phyloP scores from a whole-genome alignment of 768 basidiomycete species.

The Kondoa malvinella region DNA sequence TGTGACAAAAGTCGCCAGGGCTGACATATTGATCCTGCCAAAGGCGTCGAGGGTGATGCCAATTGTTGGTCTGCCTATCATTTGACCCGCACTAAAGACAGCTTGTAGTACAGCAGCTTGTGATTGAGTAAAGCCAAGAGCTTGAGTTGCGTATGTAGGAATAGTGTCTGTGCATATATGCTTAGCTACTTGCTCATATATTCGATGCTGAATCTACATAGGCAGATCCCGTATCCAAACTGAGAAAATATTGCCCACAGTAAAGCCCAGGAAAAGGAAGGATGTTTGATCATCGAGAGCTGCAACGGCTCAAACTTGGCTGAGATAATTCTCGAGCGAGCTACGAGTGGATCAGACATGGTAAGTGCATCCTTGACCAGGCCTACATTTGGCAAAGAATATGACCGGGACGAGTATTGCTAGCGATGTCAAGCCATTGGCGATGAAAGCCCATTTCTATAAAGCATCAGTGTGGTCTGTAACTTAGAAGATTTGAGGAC shows the following conservation, averaged over 20 bases:
- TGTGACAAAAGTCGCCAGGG: neutral
- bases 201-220: slow-evolving; percentile 20
- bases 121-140: slow-evolving; percentile 28
- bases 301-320: slow-evolving; percentile 28
- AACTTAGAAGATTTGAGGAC: neutral
- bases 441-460: slow-evolving; percentile 28
- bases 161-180: slow-evolving; percentile 10
- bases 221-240: slow-evolving; percentile 30
- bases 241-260: slow-evolving; percentile 29
- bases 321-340: slow-evolving; percentile 26
- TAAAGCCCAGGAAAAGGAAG: slow-evolving; percentile 29
- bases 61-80: slow-evolving; percentile 30
- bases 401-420: slow-evolving; percentile 28
- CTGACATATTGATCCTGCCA: slow-evolving; percentile 29
- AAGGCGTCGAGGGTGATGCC: slow-evolving; percentile 28
- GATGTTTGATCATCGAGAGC: slow-evolving; percentile 26
- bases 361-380: neutral
- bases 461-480: slow-evolving; percentile 12
- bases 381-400: slow-evolving; percentile 25
- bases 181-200: neutral
- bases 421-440: slow-evolving; percentile 30
- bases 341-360: slow-evolving; percentile 3
- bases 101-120: slow-evolving; percentile 31
- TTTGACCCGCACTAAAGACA: slow-evolving; percentile 31
- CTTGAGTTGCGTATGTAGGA: slow-evolving; percentile 30